Evolutionary conservation across 2,329 filamentous ascomycete species (phyloP).

Genomic region (Colletotrichum sp.): DNA sequence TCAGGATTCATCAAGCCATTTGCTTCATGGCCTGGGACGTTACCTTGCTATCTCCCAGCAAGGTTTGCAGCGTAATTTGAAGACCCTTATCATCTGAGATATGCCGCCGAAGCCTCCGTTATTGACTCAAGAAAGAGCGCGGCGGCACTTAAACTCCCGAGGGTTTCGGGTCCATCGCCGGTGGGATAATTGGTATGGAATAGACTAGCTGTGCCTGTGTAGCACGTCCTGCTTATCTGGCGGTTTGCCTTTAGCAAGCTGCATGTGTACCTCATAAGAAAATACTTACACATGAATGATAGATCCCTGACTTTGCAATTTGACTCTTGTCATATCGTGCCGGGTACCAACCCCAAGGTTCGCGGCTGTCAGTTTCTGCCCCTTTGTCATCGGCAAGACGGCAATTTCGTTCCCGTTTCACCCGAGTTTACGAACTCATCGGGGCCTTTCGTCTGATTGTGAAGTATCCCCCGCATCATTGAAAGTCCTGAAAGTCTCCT

Average conservation of each 20-base stretch:
- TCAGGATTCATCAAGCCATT: neutral
- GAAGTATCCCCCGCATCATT: neutral
- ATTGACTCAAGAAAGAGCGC: neutral
- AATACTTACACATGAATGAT: neutral
- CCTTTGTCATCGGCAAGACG: neutral
- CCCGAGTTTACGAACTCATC: neutral
- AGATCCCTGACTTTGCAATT: neutral
- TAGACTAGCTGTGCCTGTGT: neutral
- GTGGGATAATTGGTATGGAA: neutral
- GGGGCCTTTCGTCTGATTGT: neutral
- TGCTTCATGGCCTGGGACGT: neutral
- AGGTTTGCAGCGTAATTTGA: neutral
- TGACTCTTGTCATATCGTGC: neutral
- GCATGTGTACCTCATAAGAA: neutral
- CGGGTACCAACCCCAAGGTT: neutral
- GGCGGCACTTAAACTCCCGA: neutral
- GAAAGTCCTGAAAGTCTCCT: slow-evolving; percentile 15
- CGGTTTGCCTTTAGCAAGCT: neutral
- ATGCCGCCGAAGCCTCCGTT: neutral
- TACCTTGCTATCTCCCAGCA: neutral
- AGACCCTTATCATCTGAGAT: neutral
- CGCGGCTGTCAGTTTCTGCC: neutral
- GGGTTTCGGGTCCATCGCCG: neutral
- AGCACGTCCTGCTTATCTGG: neutral
- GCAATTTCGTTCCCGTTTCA: neutral